These are phyloP conservation scores for Beauveria sp. DNA, from an alignment of 2,329 filamentous ascomycete species.

Conservation along the genomic window DNA sequence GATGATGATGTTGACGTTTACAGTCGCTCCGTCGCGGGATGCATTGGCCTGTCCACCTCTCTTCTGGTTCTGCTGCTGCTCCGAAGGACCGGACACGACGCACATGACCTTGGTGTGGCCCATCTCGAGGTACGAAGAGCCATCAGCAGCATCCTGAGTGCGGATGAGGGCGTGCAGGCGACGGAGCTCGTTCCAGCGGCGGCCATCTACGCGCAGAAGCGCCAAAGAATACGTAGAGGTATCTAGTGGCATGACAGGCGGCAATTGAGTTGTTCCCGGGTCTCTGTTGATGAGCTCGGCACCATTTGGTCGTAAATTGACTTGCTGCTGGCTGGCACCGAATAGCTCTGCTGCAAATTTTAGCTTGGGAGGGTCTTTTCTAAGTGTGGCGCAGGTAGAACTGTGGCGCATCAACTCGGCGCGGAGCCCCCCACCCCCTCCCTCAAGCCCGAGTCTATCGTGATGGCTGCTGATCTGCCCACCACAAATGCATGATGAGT, in stretches of 20 bases:
- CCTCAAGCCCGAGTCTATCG: no score
- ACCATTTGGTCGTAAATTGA: no score
- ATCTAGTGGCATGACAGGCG: conserved; percentile 72
- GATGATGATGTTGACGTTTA: conserved; percentile 75
- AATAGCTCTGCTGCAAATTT: no score
- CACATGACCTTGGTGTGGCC: conserved; percentile 97
- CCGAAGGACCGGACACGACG: conserved; percentile 77
- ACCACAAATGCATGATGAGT: no score
- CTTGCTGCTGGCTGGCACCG: no score
- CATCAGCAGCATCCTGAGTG: conserved; percentile 87
- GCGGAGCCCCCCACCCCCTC: no score
- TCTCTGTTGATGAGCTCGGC: no score
- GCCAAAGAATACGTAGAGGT: conserved; percentile 86
- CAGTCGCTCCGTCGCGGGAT: conserved; percentile 43
- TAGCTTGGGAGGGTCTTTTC: no score
- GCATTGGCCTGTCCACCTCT: conserved; percentile 32
- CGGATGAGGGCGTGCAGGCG: conserved; percentile 82
- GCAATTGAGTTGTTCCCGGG: no score
- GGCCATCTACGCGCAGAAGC: conserved; percentile 72
- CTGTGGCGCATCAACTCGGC: no score
- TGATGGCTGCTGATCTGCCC: no score
- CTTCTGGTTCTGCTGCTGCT: conserved; percentile 37
- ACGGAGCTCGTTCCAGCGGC: conserved; percentile 95
- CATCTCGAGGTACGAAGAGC: conserved; percentile 90
- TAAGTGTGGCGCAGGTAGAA: no score